A percentile compares a stretch with the other conserved stretches of the same genome.
phyloP scores from a whole-genome alignment of 768 basidiomycete species.

The Trametes coccinea region DNA sequence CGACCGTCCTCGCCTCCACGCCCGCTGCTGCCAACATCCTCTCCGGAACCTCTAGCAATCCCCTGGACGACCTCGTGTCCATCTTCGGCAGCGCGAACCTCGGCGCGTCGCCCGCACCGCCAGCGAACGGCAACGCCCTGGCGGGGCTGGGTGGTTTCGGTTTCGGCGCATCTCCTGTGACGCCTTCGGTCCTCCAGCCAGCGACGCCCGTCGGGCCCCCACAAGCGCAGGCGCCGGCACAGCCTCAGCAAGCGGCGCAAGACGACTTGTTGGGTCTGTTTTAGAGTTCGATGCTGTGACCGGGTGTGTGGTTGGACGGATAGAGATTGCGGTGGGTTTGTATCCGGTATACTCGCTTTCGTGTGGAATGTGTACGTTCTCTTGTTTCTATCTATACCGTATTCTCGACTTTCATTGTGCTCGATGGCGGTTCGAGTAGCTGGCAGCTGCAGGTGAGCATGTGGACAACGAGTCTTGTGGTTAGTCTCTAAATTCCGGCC shows the following conservation, averaged over 20 bases:
- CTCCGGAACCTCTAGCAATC: conserved; percentile 81
- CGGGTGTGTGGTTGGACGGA: not conserved
- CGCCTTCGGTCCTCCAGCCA: conserved; percentile 25
- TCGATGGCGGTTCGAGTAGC: not conserved
- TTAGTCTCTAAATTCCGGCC: no score
- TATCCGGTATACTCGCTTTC: not conserved
- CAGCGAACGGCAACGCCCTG: conserved; percentile 24
- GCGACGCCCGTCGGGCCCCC: conserved; percentile 21
- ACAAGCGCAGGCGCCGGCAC: conserved; percentile 23
- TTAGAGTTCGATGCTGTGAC: conserved; percentile 25
- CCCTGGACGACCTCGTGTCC: conserved; percentile 90
- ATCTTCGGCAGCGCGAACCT: conserved; percentile 70
- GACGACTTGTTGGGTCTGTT: conserved; percentile 61
- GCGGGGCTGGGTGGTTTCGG: conserved; percentile 31
- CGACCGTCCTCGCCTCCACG: conserved; percentile 66
- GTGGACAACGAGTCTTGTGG: not conserved
- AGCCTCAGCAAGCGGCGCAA: conserved; percentile 36
- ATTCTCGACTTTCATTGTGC: not conserved
- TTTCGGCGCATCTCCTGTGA: conserved; percentile 31
- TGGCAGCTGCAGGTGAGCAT: not conserved
- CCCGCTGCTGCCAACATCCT: conserved; percentile 75
- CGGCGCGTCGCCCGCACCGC: conserved; percentile 27
- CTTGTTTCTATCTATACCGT: conserved; percentile 13
- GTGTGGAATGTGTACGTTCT: conserved; percentile 14
- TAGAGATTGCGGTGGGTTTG: not conserved